Evolutionary conservation across 768 basidiomycete genomes (phyloP).

Genomic region (Calvatia gigantea): DNA sequence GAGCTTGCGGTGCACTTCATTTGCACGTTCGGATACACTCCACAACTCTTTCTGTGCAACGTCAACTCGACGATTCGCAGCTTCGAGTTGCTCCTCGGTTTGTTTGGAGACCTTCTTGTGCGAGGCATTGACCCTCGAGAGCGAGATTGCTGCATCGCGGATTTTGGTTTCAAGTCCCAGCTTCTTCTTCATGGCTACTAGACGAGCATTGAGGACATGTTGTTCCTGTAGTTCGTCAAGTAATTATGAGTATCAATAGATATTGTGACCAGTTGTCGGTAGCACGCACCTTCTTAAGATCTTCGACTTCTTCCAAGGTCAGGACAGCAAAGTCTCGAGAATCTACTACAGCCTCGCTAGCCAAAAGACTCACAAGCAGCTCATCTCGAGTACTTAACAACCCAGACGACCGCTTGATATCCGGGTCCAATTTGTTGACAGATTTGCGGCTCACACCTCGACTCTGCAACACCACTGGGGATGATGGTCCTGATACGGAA

Average conservation of each 20-base stretch:
- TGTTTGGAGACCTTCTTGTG: constrained; percentile 61
- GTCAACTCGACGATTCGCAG: constrained; percentile 72
- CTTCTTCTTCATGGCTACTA: constrained; percentile 67
- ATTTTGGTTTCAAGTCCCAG: constrained; percentile 82
- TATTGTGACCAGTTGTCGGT: neutral
- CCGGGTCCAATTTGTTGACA: constrained; percentile 26
- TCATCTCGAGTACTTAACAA: constrained; percentile 69
- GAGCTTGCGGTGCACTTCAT: constrained; percentile 59
- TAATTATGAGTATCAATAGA: constrained; percentile 6
- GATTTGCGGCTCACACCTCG: constrained; percentile 32
- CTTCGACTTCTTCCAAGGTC: constrained; percentile 48
- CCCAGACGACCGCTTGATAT: constrained; percentile 41
- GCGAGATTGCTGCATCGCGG: constrained; percentile 77
- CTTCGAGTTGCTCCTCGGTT: constrained; percentile 66
- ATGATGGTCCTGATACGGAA: constrained; percentile 15
- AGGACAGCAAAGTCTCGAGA: constrained; percentile 79
- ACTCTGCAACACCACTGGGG: constrained; percentile 29
- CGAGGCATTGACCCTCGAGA: constrained; percentile 62
- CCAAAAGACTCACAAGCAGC: constrained; percentile 82
- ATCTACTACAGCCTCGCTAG: constrained; percentile 94
- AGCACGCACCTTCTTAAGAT: constrained; percentile 43
- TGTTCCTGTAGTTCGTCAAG: constrained; percentile 54
- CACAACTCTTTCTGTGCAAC: constrained; percentile 67
- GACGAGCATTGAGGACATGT: constrained; percentile 60
- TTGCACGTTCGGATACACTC: constrained; percentile 60